Evolutionary conservation across 2,329 filamentous ascomycete genomes (phyloP), one percentile per base, ranked within the genome.

Genomic region (Pseudophaeomoniella oleicola): DNA sequence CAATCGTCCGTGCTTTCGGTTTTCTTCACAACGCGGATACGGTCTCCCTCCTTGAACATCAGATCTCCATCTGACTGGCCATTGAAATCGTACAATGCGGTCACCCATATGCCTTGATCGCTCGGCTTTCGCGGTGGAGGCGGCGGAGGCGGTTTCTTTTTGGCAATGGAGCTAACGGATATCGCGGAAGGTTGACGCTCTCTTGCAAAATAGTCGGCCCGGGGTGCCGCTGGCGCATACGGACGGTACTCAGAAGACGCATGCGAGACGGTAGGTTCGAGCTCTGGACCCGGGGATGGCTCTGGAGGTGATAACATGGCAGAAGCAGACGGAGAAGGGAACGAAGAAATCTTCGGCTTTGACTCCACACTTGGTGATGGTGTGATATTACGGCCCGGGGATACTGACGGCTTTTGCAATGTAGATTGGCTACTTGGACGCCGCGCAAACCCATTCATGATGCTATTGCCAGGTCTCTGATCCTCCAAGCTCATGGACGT

Each of bases 1-100:
- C 84, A 92, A 52, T 90, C 84, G 57, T 90, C 80, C 15, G 75
- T 78, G 42, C 78, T 85, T 4, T 74, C 71, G 2, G 84, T 90
- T 62, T 80, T 84, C 61, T 82, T 82, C 19, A 86, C 51, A 3
- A 92, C 77, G 32, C 68, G 72, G 46, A 92, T 92, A 35, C 71
- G 66, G 49, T 90, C 84, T 2, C 83, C 84, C 54, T 87, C 80
- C 18, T 66, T 65, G 51, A 92, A 92, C 2, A 68, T 68, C 36
- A 92, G 53, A 53, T 92, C 84, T 0, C 80, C 81, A 2, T 62
- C 55, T 4, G 69, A 71, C 50, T 86, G 75, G 0, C 79, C 81
- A 2, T 67, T 65, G 52, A 86, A 92, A 44, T 80, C 70, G 55
- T 84, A 90, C 48, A 83, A 62, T 5, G 84, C 84, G 9, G 77